Percentiles rank a stretch among this genome's conserved stretches.
phyloP scores from a whole-genome alignment of 495 filamentous ascomycete genomes.

The Podospora pseudocomata region DNA sequence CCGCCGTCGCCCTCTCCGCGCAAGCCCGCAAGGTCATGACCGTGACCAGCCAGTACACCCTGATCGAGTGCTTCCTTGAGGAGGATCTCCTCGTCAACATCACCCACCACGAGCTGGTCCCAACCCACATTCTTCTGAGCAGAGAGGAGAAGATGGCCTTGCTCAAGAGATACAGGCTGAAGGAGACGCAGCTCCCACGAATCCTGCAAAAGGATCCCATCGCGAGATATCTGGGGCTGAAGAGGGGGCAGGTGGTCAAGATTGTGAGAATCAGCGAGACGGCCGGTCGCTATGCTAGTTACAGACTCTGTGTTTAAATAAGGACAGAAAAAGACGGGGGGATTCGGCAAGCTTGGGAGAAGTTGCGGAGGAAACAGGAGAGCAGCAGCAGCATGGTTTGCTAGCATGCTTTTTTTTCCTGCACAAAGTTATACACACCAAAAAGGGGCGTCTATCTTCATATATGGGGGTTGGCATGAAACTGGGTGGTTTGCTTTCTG shows the following conservation, averaged over 20 bases:
- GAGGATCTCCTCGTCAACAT: slow-evolving; percentile 96
- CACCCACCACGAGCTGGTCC: slow-evolving; percentile 94
- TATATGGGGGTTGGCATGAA: background rate
- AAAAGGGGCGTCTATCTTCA: slow-evolving; percentile 5
- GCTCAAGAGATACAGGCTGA: slow-evolving; percentile 83
- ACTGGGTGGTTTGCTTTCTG: background rate
- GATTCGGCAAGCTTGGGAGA: background rate
- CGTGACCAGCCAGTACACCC: slow-evolving; percentile 60
- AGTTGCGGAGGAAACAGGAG: background rate
- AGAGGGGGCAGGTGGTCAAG: slow-evolving; percentile 95
- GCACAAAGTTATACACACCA: background rate
- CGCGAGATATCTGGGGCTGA: slow-evolving; percentile 84
- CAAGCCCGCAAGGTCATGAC: slow-evolving; percentile 82
- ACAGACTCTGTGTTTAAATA: slow-evolving; percentile 52
- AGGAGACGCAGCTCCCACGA: slow-evolving; percentile 93
- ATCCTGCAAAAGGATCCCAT: slow-evolving; percentile 91
- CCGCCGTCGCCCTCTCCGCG: slow-evolving; percentile 72
- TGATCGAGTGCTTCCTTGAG: slow-evolving; percentile 92
- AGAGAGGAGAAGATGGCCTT: slow-evolving; percentile 82
- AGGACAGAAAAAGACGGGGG: background rate
- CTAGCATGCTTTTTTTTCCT: background rate
- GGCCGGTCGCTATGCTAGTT: slow-evolving; percentile 75
- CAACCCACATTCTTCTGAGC: slow-evolving; percentile 86
- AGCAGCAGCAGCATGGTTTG: background rate
- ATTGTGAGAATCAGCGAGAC: slow-evolving; percentile 85